Percentiles rank a stretch among this genome's conserved stretches.
Evolutionary conservation across 768 basidiomycete species (phyloP).

Genomic region (Xerocomus brunneocitrinus): DNA sequence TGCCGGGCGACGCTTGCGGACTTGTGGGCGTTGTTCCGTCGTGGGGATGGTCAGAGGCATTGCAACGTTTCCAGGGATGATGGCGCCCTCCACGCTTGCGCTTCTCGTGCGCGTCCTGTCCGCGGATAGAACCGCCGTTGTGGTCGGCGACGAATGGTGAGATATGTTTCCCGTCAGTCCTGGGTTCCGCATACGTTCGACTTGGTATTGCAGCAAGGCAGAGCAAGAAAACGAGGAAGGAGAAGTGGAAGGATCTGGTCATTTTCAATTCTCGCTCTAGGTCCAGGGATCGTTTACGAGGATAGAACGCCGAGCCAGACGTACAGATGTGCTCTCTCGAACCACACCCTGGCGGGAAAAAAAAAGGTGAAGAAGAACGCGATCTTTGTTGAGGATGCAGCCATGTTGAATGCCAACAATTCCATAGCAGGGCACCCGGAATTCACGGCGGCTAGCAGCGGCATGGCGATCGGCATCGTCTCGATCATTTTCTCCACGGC

Average conservation of each 20-base stretch:
- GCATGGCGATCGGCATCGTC: not conserved
- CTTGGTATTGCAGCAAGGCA: constrained; percentile 1
- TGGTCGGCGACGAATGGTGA: not conserved
- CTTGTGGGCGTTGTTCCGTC: not conserved
- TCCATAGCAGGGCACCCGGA: constrained; percentile 6
- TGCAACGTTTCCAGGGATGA: constrained; percentile 16
- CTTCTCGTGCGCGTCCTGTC: constrained; percentile 6
- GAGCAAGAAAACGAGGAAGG: constrained; percentile 10
- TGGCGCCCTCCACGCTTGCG: constrained; percentile 15
- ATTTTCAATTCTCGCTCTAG: constrained; percentile 5
- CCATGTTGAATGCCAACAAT: constrained; percentile 1
- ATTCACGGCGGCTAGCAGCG: constrained; percentile 3
- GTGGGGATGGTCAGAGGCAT: constrained; percentile 7
- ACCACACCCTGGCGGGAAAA: not conserved
- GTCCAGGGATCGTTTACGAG: not conserved
- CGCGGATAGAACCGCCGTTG: not conserved
- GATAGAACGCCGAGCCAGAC: not conserved
- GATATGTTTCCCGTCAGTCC: constrained; percentile 1
- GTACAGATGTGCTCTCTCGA: not conserved
- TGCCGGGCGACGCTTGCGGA: not conserved
- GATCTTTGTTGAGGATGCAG: not conserved
- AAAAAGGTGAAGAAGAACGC: not conserved
- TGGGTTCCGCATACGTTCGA: constrained; percentile 4
- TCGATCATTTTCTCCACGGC: not conserved
- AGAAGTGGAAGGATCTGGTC: constrained; percentile 4